Base-by-base conservation (phyloP, 139 green algal species). In the Auxenochlorella pyrenoidosa region DNA sequence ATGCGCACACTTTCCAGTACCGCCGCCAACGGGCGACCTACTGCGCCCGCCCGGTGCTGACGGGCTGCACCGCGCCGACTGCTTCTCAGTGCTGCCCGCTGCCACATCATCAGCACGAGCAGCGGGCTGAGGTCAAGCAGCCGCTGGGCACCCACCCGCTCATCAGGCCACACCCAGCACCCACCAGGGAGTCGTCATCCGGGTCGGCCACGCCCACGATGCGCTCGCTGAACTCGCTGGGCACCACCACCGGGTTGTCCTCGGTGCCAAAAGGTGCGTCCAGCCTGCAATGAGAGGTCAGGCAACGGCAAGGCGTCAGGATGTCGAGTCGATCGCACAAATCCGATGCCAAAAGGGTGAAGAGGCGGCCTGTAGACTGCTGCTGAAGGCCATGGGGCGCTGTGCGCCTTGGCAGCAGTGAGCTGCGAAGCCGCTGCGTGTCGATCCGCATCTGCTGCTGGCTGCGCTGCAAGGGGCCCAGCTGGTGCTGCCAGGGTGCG, bases 131-230 rank as follows among this genome's bases (percentile, higher is more conserved):
- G 65, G 8, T 18, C 65, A 32, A 36, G 34, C 24, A 8, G 26
- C 65, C n/a, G 26, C 65, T 24, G 18, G 65, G 32, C n/a, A 18
- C 22, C 65, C 54, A 63, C 22, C 54, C 16, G 13, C 15, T 63
- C 15, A 63, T 63, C 54, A 28, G 54, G 2, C 16, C 2, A 22
- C 32, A 72, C 65, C 66, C n/a, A 71, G 66, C 82, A 59, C 84
- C 34, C 90, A 94, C 87, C 84, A 92, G 71, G 36, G 90, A 95
- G 90, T 96, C 94, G 86, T 96, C 94, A 65, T 96, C 93, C 16
- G 94, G 94, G 87, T 96, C 94, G n/a, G 90, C 88, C 38, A 96
- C 93, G 19, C 94, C 94, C 68, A 96, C 94, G 63, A 96, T 92
- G 58, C 94, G 86, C 78, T 95, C 90, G 34, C 60, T 58, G 68